Evolutionary conservation across 768 basidiomycete genomes (phyloP).

Genomic region (Lentinula raphanica): DNA sequence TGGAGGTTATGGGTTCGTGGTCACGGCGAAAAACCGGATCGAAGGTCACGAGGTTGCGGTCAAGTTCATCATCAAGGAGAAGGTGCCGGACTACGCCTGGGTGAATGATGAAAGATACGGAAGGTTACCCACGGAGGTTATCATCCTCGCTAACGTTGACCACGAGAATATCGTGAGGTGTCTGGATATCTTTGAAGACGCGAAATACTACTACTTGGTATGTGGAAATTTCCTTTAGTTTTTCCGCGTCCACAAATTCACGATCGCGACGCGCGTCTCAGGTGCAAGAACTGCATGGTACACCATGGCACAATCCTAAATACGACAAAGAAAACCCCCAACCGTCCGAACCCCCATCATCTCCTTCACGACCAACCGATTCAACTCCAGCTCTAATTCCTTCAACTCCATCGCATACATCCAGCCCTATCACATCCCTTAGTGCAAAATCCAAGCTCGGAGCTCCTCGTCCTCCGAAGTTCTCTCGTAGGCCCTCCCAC

Average conservation of each 20-base stretch:
- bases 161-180: conserved; percentile 83
- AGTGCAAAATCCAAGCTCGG: conserved; percentile 9
- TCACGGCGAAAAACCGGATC: conserved; percentile 67
- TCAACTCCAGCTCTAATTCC: conserved; percentile 25
- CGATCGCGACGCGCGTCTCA: conserved; percentile 22
- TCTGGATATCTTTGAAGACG: conserved; percentile 81
- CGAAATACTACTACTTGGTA: conserved; percentile 82
- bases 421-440: conserved; percentile 3
- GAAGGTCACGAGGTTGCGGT: conserved; percentile 76
- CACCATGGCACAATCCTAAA: conserved; percentile 59
- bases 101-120: conserved; percentile 58
- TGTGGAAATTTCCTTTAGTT: conserved; percentile 22
- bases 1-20: conserved; percentile 94
- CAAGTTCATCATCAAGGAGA: conserved; percentile 90
- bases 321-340: conserved; percentile 30
- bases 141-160: conserved; percentile 64
- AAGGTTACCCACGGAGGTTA: conserved; percentile 75
- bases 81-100: conserved; percentile 54
- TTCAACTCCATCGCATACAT: conserved; percentile 11
- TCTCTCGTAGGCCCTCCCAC: conserved; percentile 72
- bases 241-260: conserved; percentile 3
- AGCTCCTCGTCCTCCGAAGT: conserved; percentile 31
- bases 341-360: conserved; percentile 33
- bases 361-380: conserved; percentile 48
- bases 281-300: conserved; percentile 92